Evolutionary conservation across 1,284 basidiomycete species (phyloP).

Genomic region (Wolfiporia cocos): DNA sequence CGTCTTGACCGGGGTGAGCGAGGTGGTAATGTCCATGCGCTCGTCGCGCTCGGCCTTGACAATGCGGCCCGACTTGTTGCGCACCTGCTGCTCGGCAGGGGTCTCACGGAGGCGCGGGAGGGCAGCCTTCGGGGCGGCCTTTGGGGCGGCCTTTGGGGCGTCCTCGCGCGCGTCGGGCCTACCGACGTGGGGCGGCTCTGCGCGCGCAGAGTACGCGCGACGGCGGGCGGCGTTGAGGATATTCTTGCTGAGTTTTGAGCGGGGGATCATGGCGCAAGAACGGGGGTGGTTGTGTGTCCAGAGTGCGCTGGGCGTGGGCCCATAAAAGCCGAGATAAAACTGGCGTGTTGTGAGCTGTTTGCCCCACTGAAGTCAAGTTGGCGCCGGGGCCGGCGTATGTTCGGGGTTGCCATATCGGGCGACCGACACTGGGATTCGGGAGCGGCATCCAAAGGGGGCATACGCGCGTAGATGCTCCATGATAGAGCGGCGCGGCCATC

Average conservation of each 20-base stretch:
- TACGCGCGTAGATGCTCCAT: too few relatives aligned
- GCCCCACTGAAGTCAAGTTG: not conserved
- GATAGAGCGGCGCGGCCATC: too few relatives aligned
- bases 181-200: too few relatives aligned
- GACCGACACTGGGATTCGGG: not conserved
- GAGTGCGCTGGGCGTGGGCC: not conserved
- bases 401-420: not conserved
- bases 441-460: not conserved
- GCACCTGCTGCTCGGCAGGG: slow-evolving; percentile 5
- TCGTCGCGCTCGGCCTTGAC: slow-evolving; percentile 38
- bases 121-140: too few relatives aligned
- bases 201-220: too few relatives aligned
- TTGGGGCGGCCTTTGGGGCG: too few relatives aligned
- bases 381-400: not conserved
- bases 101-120: too few relatives aligned
- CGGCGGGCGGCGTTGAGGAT: too few relatives aligned
- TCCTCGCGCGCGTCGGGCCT: too few relatives aligned
- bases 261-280: not conserved
- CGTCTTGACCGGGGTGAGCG: slow-evolving; percentile 32
- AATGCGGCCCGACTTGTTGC: slow-evolving; percentile 16
- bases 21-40: slow-evolving; percentile 32
- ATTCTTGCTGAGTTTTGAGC: too few relatives aligned
- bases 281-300: not conserved
- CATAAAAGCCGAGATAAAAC: not conserved
- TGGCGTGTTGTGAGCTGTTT: not conserved